Evolutionary conservation across 441 rosid genomes (phyloP), one percentile per base, ranked within the genome.

Genomic region (Eutrema salsugineum): DNA sequence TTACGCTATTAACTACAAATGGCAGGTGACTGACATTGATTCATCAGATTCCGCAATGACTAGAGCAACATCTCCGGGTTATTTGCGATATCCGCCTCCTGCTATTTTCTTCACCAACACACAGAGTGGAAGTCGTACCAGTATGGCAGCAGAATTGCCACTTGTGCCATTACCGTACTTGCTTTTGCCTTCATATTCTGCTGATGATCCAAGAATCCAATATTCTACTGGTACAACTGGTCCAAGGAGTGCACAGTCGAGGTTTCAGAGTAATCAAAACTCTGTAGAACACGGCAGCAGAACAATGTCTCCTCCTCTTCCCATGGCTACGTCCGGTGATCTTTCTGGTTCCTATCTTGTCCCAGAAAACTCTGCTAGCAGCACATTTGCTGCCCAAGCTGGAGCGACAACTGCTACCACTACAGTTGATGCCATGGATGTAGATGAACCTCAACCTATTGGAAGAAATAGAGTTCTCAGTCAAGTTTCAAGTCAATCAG

Each of bases 11-110:
- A 66, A 81, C 77, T 76, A 76, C 81, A 77, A 79, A 78, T 89
- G 71, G 88, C 91, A 94, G 99, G 97, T 92, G 85, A 94, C 90
- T 83, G 99, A 94, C 81, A 92, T 88, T 75, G 98, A 90, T 82
- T 89, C 91, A 65, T 83, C 98, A 80, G 98, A 92, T 82, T 87
- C 98, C 43, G 80, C 86, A 28, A 92, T 92, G 94, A 84, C 96
- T 47, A 82, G 81, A 30, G 97, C 97, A 78, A 92, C 97, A 63
- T 87, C 96, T 53, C 93, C 86, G 3, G 97, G 97, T 39, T 90
- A 87, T 80, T 76, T 87, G 83, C 88, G 76, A 66, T 90, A 94
- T 84, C 96, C 98, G 24, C 93, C 93, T 22, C 94, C 99, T 69
- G 82, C 83, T 69, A 79, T 91, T 56, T 88, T 86, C 68, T 76